These are phyloP conservation scores for Fusarium keratoplasticum DNA, from an alignment of 2,329 filamentous ascomycete species.

Conservation along the genomic window DNA sequence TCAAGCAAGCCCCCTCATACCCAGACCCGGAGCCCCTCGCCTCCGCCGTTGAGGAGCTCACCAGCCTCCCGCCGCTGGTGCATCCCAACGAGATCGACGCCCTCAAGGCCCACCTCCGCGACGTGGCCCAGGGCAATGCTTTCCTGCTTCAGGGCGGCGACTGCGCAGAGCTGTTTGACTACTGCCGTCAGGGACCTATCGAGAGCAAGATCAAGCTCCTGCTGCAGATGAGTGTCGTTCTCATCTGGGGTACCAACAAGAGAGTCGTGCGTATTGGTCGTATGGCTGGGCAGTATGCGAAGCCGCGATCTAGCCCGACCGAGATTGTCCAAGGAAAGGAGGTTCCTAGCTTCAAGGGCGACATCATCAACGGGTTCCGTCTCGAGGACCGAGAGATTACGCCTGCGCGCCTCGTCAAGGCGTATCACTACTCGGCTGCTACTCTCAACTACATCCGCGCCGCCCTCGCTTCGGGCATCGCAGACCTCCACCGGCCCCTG, in stretches of 20 bases:
- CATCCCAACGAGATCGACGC: conserved; percentile 83
- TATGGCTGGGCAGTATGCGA: conserved; percentile 98
- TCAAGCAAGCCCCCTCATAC: conserved; percentile 81
- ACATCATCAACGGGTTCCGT: conserved; percentile 92
- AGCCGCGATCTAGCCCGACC: conserved; percentile 89
- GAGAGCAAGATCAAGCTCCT: conserved; percentile 97
- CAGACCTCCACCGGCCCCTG: conserved; percentile 91
- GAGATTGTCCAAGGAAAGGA: conserved; percentile 84
- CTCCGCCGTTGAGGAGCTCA: conserved; percentile 72
- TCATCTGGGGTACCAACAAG: conserved; percentile 87
- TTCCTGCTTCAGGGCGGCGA: conserved; percentile 97
- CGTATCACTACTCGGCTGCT: conserved; percentile 95
- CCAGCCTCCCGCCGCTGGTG: conserved; percentile 79
- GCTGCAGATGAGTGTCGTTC: conserved; percentile 94
- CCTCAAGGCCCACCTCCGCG: conserved; percentile 81
- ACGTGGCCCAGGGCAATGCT: conserved; percentile 90
- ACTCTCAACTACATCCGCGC: conserved; percentile 94
- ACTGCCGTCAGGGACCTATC: conserved; percentile 89
- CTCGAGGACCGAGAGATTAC: conserved; percentile 82
- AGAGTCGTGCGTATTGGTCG: conserved; percentile 93
- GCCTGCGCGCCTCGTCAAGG: conserved; percentile 84
- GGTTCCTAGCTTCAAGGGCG: conserved; percentile 91
- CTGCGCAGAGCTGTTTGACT: conserved; percentile 97
- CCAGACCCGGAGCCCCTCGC: conserved; percentile 70
- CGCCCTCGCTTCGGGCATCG: conserved; percentile 86